Evolutionary conservation across 2,329 filamentous ascomycete genomes (phyloP), one percentile per base, ranked within the genome.

Genomic region (Penicillium sp.): DNA sequence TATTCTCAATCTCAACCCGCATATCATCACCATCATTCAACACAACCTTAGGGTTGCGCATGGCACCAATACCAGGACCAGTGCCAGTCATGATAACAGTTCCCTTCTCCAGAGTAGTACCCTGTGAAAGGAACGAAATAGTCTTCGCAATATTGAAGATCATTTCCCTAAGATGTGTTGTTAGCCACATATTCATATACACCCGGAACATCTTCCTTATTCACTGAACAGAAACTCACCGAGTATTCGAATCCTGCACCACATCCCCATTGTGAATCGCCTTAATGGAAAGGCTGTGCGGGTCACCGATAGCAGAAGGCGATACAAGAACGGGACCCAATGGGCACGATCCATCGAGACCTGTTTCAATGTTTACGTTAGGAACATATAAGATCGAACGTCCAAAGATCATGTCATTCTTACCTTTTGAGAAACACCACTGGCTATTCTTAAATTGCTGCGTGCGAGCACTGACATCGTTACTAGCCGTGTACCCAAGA

Each of bases 191-290:
- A 25, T 25, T 25, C 22, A 25, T 25, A 25, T 25, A 3, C 22
- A 25, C 22, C 19, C 19, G 19, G 19, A 22, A 6, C 6, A 22
- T 22, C 19, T 6, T 3, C 3, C 19, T 22, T 3, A 2, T 2
- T 2, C 30, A n/a, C 2, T 3, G 12, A 3, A 33, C 4, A 12
- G 3, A 33, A n/a, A 33, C 33, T 18, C 10, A 35, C 33, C 67
- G 62, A 3, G 70, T 74, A 2, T 69, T 66, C 18, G 63, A 64
- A 41, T 67, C 64, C 59, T 79, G 76, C 40, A 72, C 64, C 7
- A 68, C 49, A 3, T 64, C 59, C 2, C 70, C 72, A 50, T 77
- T 74, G 1, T 75, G 66, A 0, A 63, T 65, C 0, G 72, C 75
- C 63, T 65, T 58, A 38, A 68, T 61, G 9, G 36, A 42, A 9